phyloP scores from a whole-genome alignment of 169 alveolate genomes.

The Theileria parva region DNA sequence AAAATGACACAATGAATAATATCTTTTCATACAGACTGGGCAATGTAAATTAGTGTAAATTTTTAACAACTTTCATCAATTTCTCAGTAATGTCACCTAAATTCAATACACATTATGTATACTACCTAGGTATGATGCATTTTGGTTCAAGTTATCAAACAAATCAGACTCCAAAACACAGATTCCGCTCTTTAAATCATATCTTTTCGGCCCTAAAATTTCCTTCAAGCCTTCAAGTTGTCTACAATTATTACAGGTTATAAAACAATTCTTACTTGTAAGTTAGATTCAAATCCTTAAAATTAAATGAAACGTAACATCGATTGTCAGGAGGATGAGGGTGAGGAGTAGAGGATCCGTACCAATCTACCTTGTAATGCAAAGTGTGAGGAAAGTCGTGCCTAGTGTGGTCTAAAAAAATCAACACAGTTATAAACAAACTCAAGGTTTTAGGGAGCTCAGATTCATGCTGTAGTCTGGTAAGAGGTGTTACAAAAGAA shows the following conservation, averaged over 20 bases:
- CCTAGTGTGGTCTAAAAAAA: constrained; percentile 59
- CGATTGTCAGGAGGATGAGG: constrained; percentile 47
- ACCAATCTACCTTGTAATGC: constrained; percentile 76
- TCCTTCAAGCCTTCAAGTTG: constrained; percentile 65
- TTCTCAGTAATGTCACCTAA: constrained; percentile 62
- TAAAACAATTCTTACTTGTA: constrained; percentile 41
- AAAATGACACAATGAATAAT: constrained; percentile 41
- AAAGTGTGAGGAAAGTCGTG: constrained; percentile 76
- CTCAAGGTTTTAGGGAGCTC: constrained; percentile 71
- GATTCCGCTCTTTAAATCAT: constrained; percentile 45
- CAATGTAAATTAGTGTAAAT: constrained; percentile 10
- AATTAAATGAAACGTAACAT: constrained; percentile 67
- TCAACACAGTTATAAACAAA: neutral
- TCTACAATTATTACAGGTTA: constrained; percentile 33
- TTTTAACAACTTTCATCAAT: constrained; percentile 40
- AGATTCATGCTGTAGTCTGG: constrained; percentile 79
- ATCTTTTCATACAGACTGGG: constrained; percentile 60
- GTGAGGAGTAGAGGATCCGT: constrained; percentile 68
- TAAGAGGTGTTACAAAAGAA: constrained; percentile 78
- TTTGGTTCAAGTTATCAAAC: constrained; percentile 51
- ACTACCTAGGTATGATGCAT: constrained; percentile 66
- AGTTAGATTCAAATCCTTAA: constrained; percentile 70
- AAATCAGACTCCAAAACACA: constrained; percentile 55
- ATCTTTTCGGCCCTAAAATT: constrained; percentile 36
- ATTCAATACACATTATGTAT: neutral